Conservation (phyloP, 1,284 basidiomycete species). For the Trametes polyzona region DNA sequence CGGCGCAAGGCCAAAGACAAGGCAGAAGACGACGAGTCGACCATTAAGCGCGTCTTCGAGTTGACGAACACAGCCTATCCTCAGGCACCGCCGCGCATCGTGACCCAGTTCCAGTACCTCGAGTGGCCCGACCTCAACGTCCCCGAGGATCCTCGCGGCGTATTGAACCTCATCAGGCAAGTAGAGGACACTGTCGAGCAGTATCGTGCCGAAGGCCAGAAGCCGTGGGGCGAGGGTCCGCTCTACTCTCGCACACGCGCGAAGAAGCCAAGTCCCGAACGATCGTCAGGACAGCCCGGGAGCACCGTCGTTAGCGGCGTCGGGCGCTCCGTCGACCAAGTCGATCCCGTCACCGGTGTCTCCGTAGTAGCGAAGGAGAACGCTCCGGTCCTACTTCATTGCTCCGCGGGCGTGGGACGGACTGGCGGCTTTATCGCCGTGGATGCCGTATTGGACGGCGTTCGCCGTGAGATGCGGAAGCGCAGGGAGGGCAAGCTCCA, state of each 20-base stretch:
- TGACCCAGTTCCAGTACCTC: constrained; percentile 87
- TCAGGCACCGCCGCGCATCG: constrained; percentile 55
- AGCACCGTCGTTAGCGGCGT: constrained; percentile 14
- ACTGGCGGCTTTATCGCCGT: constrained; percentile 92
- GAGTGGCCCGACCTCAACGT: constrained; percentile 96
- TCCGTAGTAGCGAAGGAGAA: constrained; percentile 50
- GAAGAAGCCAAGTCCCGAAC: constrained; percentile 1
- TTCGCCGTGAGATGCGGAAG: constrained; percentile 64
- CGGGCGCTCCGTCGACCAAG: constrained; percentile 20
- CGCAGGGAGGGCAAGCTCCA: constrained; percentile 26
- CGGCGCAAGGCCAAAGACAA: constrained; percentile 14
- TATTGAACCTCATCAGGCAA: constrained; percentile 71
- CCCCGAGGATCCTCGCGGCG: constrained; percentile 76
- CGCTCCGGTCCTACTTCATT: constrained; percentile 72
- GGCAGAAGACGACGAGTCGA: constrained; percentile 33
- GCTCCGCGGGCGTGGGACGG: constrained; percentile 90
- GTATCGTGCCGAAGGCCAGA: constrained; percentile 46
- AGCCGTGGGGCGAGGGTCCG: constrained; percentile 41
- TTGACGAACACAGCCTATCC: constrained; percentile 67
- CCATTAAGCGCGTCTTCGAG: constrained; percentile 73
- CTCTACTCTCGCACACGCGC: constrained; percentile 14
- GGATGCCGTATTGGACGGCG: constrained; percentile 82
- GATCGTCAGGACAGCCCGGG: constrained; percentile 2
- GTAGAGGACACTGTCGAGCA: constrained; percentile 64
- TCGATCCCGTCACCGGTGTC: constrained; percentile 56